Conservation (phyloP, 257 asterid genomes). For the Forsythia suspensa region DNA sequence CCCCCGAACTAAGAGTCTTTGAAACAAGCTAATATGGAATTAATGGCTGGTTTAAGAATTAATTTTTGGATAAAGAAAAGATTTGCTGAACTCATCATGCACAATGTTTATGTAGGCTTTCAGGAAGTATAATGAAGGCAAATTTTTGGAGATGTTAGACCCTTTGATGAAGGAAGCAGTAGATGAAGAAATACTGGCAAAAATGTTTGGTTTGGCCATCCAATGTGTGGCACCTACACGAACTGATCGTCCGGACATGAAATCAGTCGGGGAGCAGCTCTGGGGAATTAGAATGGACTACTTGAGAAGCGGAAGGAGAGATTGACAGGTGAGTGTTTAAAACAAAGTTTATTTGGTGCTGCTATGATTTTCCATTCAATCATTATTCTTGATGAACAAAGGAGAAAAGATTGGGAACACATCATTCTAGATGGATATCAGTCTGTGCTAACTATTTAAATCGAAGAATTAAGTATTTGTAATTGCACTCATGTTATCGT, state of each 20-base stretch:
- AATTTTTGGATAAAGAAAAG: not conserved
- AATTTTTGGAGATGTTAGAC: conserved; percentile 62
- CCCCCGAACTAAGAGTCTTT: not conserved
- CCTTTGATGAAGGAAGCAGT: conserved; percentile 59
- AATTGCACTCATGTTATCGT: not conserved
- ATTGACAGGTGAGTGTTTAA: conserved; percentile 10
- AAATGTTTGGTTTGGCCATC: conserved; percentile 75
- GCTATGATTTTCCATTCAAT: not conserved
- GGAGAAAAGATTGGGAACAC: not conserved
- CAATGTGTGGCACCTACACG: conserved; percentile 93
- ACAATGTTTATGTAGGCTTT: conserved; percentile 60
- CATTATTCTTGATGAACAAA: not conserved
- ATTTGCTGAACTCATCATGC: conserved; percentile 4
- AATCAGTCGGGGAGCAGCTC: conserved; percentile 68
- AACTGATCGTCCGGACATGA: conserved; percentile 89
- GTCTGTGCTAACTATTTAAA: not conserved
- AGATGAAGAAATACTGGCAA: conserved; percentile 52
- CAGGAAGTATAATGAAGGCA: conserved; percentile 57
- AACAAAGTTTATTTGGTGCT: not conserved
- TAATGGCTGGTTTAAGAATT: not conserved
- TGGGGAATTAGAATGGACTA: conserved; percentile 93
- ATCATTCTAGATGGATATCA: not conserved
- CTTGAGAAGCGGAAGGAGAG: conserved; percentile 52
- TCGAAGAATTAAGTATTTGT: not conserved
- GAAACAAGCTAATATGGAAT: not conserved